Evolutionary conservation across 352 stramenopile genomes (phyloP), one percentile per base, ranked within the genome.

Genomic region (Nothophytophthora sp.): DNA sequence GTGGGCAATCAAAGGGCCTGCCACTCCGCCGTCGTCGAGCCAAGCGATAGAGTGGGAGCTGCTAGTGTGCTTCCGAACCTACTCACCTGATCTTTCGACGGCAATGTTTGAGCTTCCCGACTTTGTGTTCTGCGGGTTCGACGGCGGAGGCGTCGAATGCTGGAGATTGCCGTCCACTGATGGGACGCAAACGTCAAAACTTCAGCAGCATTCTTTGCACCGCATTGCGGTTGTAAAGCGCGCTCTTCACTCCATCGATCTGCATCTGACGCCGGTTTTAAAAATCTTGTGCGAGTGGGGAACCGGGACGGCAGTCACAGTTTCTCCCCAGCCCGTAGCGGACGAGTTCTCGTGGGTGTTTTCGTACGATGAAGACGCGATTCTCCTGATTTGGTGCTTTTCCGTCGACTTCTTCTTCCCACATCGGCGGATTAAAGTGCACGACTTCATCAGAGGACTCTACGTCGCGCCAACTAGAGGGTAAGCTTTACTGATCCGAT

Each of bases 341-440:
- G 64, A 82, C 34, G 60, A 55, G 7, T 82, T 84, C 57, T 73
- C 72, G 18, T 86, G 75, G 75, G 51, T 86, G 2, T 68, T 81
- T 41, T 81, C 66, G 12, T 76, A 73, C 23, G 75, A 86, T 15
- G 25, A 59, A 44, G 72, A 84, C 19, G 46, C 54, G 4, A 54
- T 73, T n/a, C 64, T 81, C 25, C 39, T 86, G 10, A 45, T 84
- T 33, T 86, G 75, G 75, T 84, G 70, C 39, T 78, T 84, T 28
- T 80, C 61, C 44, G 51, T 75, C 2, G 47, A 66, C 11, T 73
- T 81, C 23, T 70, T 86, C 23, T 86, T 82, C 19, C 75, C 75
- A 12, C 70, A 86, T 29, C 64, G 75, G 18, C 59, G 67, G 34
- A 62, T 84, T 18, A 66, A 64, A 43, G 50, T 70, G n/a, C 69